Base-by-base conservation (phyloP, 2,329 filamentous ascomycete genomes). In the Metarhizium humberi region DNA sequence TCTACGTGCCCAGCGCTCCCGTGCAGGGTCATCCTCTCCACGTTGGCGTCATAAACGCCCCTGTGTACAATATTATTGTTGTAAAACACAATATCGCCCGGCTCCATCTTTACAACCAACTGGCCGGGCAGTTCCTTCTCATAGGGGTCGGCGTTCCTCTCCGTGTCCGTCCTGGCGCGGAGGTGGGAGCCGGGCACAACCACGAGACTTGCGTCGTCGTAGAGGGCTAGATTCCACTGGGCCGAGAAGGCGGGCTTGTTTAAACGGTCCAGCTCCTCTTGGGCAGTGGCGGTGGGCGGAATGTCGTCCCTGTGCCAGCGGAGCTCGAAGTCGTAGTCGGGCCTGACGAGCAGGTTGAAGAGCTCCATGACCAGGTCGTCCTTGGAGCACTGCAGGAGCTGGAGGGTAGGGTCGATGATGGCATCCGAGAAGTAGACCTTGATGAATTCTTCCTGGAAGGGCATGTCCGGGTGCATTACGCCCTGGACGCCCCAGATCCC, bases 401-500 rank as follows among this genome's bases (percentile, higher is more conserved):
- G 79, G 60, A 80, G 80, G 1, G 86, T 85, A 1, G 87, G 78
- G 25, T 69, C 67, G 0, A 92, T 69, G 8, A 92, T 73, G 32
- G 77, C 74, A 25, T 79, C 73, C 38, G 83, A 81, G 67, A 95
- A 95, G 71, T 95, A 95, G 56, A 80, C 76, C 52, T 75, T 68
- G 6, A 83, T 79, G 70, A 92, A 95, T 1, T 76, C 67, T 2
- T 75, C 68, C 56, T 80, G 76, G 53, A 80, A 78, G 0, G 82
- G 79, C 62, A 92, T 81, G 2, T 78, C 74, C 0, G 90, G 90
- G 69, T 92, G 86, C 63, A 95, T 76, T 3, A 95, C 78, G 69
- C 91, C 88, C 75, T 95, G 90, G 3, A 95, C 86, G 58, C 90
- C 90, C 90, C 90, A 95, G 69, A 95, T 95, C 14, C 88, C 89